Percentiles rank a stretch among this genome's conserved stretches.
phyloP scores from a whole-genome alignment of 305 asterid species.

The Fraxinus platypoda region DNA sequence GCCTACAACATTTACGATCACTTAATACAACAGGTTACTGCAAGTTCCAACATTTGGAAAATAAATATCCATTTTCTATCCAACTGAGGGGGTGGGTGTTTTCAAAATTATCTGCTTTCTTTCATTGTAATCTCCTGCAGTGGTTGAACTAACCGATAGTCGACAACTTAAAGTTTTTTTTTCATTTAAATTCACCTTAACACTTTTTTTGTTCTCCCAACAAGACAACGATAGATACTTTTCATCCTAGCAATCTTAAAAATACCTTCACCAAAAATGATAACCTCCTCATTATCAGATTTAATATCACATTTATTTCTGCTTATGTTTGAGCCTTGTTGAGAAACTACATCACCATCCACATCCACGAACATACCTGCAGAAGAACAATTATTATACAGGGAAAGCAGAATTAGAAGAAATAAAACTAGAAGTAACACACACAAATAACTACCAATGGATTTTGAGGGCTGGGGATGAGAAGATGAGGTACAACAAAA shows the following conservation, averaged over 20 bases:
- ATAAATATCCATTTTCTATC: not conserved
- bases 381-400: not conserved
- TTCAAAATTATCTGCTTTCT: not conserved
- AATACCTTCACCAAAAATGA: conserved; percentile 28
- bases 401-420: not conserved
- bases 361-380: conserved; percentile 29
- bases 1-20: not conserved
- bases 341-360: conserved; percentile 13
- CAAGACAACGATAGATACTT: not conserved
- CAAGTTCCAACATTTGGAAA: not conserved
- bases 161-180: not conserved
- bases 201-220: not conserved
- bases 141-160: not conserved
- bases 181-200: not conserved
- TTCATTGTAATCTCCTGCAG: not conserved
- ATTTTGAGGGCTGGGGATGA: conserved; percentile 23
- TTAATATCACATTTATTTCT: conserved; percentile 12
- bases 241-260: not conserved
- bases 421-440: not conserved
- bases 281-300: not conserved
- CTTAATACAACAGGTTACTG: not conserved
- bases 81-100: not conserved
- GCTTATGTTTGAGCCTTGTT: not conserved
- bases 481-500: conserved; percentile 12
- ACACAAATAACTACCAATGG: conserved; percentile 27